Evolutionary conservation across 768 basidiomycete species (phyloP).

Genomic region (Fomitopsis serialis): DNA sequence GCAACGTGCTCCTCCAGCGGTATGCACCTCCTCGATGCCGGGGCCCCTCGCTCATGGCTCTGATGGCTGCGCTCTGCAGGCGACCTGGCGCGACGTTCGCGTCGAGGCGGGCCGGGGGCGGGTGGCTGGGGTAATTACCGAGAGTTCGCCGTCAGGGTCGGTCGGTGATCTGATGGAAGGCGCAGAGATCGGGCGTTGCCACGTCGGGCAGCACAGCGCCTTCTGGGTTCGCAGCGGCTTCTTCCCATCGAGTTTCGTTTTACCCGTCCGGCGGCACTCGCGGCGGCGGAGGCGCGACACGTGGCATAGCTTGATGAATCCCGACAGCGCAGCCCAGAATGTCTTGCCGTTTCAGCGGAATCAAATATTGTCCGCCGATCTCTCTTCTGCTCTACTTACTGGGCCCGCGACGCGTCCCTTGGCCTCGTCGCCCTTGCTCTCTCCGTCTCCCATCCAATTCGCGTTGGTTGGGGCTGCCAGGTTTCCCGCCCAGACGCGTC

Average conservation of each 20-base stretch:
- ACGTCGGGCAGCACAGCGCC: neutral
- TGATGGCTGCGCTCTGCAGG: too few species aligned
- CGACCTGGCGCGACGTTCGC: too few species aligned
- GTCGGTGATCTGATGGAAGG: slow-evolving; percentile 11
- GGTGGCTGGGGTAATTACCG: neutral
- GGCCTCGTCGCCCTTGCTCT: slow-evolving; percentile 2
- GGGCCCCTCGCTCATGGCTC: too few species aligned
- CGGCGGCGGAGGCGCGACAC: slow-evolving; percentile 1
- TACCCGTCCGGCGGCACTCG: slow-evolving; percentile 1
- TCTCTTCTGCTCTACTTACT: slow-evolving; percentile 8
- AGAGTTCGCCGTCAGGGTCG: neutral
- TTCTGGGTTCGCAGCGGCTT: neutral
- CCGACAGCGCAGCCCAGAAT: neutral
- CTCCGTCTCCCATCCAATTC: slow-evolving; percentile 5
- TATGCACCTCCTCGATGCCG: too few species aligned
- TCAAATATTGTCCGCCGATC: slow-evolving; percentile 19
- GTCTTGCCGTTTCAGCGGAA: slow-evolving; percentile 20
- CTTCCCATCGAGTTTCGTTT: neutral
- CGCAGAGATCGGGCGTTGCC: slow-evolving; percentile 9
- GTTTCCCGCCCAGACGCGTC: neutral
- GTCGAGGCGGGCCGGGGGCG: neutral
- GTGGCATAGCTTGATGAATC: neutral
- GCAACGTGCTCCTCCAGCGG: too few species aligned
- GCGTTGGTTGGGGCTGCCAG: neutral
- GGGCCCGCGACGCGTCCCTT: slow-evolving; percentile 3